Conservation (phyloP, 768 basidiomycete species). For the Rubroboletus pulcherrimus region DNA sequence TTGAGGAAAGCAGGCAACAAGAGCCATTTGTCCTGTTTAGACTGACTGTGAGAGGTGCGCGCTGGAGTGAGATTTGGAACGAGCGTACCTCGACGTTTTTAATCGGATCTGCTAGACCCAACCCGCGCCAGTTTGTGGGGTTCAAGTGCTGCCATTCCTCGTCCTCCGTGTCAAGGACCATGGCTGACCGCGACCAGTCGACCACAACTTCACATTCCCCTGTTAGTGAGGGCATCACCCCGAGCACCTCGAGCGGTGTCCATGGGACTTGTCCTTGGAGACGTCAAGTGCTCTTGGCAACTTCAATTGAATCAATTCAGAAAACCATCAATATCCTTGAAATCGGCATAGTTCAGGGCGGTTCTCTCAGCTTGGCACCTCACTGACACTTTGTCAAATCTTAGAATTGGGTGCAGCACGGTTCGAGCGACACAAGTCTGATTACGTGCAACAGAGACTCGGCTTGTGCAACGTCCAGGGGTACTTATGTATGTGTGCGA, state of each 20-base stretch:
- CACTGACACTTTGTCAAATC: background rate
- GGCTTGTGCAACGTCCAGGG: background rate
- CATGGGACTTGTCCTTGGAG: background rate
- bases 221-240: background rate
- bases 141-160: slow-evolving; percentile 59
- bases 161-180: slow-evolving; percentile 25
- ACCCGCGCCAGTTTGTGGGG: slow-evolving; percentile 63
- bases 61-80: background rate
- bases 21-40: slow-evolving; percentile 92
- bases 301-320: background rate
- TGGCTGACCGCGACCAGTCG: background rate
- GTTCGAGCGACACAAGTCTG: background rate
- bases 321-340: no score
- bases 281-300: no score
- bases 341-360: background rate
- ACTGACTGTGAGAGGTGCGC: background rate
- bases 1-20: slow-evolving; percentile 93
- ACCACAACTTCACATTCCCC: no score
- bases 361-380: background rate
- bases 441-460: background rate
- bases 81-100: slow-evolving; percentile 83
- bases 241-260: background rate
- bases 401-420: no score
- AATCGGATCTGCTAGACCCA: slow-evolving; percentile 84
- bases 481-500: background rate